Percentiles rank a stretch among this genome's conserved stretches.
phyloP scores from a whole-genome alignment of 2,329 filamentous ascomycete species.

The Phyllosticta citriasiana region DNA sequence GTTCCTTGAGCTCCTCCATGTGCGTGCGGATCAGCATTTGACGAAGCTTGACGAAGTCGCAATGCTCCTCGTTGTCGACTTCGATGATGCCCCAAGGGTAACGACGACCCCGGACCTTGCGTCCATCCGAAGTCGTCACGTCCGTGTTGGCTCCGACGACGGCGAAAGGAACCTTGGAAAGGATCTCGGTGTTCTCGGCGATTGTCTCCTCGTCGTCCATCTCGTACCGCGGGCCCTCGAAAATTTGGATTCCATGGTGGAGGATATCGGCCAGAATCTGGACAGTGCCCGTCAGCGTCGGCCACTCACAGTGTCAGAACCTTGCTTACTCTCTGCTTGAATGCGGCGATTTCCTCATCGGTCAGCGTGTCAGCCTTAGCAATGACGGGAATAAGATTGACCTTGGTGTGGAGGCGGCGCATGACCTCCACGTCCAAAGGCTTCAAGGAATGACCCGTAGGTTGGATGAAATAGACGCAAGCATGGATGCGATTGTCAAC shows the following conservation, averaged over 20 bases:
- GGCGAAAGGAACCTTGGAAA: slow-evolving; percentile 98
- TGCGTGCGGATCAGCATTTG: slow-evolving; percentile 99
- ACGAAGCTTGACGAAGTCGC: slow-evolving; percentile 98
- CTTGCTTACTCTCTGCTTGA: slow-evolving; percentile 84
- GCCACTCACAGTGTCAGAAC: background rate
- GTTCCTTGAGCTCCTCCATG: slow-evolving; percentile 99
- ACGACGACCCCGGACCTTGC: slow-evolving; percentile 87
- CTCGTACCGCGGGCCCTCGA: slow-evolving; percentile 96
- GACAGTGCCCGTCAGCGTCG: background rate
- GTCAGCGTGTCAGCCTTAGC: slow-evolving; percentile 97
- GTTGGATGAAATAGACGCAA: slow-evolving; percentile 99
- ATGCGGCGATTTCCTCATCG: slow-evolving; percentile 85
- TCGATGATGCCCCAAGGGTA: slow-evolving; percentile 99
- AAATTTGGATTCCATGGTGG: slow-evolving; percentile 96
- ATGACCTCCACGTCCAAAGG: slow-evolving; percentile 98
- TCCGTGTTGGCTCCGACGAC: slow-evolving; percentile 96
- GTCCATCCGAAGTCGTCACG: slow-evolving; percentile 81
- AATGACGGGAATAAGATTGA: slow-evolving; percentile 98
- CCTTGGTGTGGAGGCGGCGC: slow-evolving; percentile 98
- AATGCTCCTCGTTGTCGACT: slow-evolving; percentile 99
- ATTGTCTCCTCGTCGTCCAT: slow-evolving; percentile 99
- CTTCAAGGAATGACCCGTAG: slow-evolving; percentile 96
- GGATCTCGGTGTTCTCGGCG: slow-evolving; percentile 99
- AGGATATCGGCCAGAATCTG: slow-evolving; percentile 96
- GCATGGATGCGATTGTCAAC: slow-evolving; percentile 98